phyloP scores from a whole-genome alignment of 805 yeast species.

The Saccharomycopsis capsularis region DNA sequence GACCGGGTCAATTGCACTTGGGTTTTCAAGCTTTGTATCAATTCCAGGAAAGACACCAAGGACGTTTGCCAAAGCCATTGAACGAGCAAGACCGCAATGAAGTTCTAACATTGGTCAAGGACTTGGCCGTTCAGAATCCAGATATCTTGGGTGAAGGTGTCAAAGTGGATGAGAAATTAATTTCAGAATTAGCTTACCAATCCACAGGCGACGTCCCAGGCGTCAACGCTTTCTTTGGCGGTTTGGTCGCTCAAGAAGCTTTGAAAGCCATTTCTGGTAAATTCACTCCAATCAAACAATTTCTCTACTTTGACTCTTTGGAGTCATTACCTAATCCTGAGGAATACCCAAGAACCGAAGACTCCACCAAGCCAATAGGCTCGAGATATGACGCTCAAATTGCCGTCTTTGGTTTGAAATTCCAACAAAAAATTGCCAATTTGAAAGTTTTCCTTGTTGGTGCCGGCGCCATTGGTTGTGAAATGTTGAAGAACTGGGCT shows the following conservation, averaged over 20 bases:
- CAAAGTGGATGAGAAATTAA: slow-evolving; percentile 53
- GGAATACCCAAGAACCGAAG: slow-evolving; percentile 55
- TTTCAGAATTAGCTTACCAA: slow-evolving; percentile 72
- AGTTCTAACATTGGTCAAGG: slow-evolving; percentile 49
- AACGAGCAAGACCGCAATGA: slow-evolving; percentile 69
- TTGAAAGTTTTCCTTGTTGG: slow-evolving; percentile 87
- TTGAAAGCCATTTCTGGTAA: slow-evolving; percentile 93
- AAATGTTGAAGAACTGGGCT: slow-evolving; percentile 97
- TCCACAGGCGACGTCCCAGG: slow-evolving; percentile 92
- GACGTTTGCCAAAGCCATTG: slow-evolving; percentile 69
- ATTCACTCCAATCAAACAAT: slow-evolving; percentile 89
- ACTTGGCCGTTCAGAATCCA: slow-evolving; percentile 53
- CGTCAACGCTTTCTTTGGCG: slow-evolving; percentile 84
- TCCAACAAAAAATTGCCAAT: slow-evolving; percentile 67
- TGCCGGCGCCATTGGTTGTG: slow-evolving; percentile 98
- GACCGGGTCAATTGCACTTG: slow-evolving; percentile 83
- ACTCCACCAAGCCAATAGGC: slow-evolving; percentile 65
- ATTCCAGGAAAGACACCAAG: slow-evolving; percentile 56
- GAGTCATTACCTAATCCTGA: slow-evolving; percentile 74
- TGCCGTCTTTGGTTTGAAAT: slow-evolving; percentile 83
- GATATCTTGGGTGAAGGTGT: slow-evolving; percentile 44
- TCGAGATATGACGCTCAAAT: slow-evolving; percentile 92
- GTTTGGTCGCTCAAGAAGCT: slow-evolving; percentile 93
- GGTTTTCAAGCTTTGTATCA: slow-evolving; percentile 87
- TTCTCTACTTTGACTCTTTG: slow-evolving; percentile 86